Evolutionary conservation across 305 asterid species (phyloP), one percentile per base, ranked within the genome.

Genomic region (Salvia sclarea): DNA sequence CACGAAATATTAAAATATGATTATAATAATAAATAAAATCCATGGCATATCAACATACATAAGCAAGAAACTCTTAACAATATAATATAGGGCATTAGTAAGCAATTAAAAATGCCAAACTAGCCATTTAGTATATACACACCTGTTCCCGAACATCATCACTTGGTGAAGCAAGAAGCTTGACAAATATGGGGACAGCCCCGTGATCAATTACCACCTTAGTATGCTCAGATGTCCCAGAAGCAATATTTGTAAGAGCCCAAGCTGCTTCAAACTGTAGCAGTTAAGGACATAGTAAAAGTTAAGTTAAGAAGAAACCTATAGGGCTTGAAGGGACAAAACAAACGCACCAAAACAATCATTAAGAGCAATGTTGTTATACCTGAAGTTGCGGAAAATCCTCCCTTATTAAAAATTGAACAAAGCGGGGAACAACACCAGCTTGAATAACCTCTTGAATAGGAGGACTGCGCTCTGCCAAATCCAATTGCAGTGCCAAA

Each of bases 101-200:
- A 33, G 48, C 8, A 11, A 31, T 20, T 38, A 37, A 58, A 47
- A 47, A 70, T 44, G 43, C 66, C 45, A 64, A 28, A 31, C 21
- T n/a, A 40, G 56, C 33, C n/a, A 0, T 56, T 47, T 22, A 17
- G 12, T 33, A 40, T 14, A 44, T 41, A 53, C 14, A 7, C 66
- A 92, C 98, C 95, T 92, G 98, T 72, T 92, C 98, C 20, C 97
- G 84, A 55, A 92, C 98, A 84, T 92, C 98, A 71, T 92, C 97
- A 77, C 95, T 90, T 8, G 91, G 82, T 76, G 97, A 89, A 64
- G 79, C 81, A 64, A 92, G 96, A 81, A 92, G 98, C 75, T 82
- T 79, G 35, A 84, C 95, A 77, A 92, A 92, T 52, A 84, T 75
- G 17, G 98, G 96, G 50, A 92, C 88, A 47, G 98, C 96, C 25